Conservation (phyloP, 352 stramenopile species). For the Aphanomyces invadans region DNA sequence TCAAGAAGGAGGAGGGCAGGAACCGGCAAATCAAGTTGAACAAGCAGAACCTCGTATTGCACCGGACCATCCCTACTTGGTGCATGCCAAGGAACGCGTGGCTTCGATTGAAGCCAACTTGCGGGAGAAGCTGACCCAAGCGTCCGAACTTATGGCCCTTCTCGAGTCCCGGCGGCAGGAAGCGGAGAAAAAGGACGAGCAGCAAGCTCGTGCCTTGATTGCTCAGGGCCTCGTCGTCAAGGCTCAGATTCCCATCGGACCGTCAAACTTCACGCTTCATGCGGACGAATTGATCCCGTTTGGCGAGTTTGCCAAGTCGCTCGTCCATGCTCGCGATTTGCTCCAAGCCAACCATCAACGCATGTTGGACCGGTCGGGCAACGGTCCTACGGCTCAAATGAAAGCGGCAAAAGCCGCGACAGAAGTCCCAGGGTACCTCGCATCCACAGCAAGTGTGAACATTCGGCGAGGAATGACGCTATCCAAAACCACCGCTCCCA, state of each 20-base stretch:
- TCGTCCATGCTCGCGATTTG: conserved; percentile 54
- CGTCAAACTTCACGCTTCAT: conserved; percentile 46
- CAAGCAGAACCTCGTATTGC: background rate
- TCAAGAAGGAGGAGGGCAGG: background rate
- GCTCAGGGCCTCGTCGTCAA: conserved; percentile 55
- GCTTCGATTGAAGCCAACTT: conserved; percentile 22
- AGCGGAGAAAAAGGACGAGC: conserved; percentile 37
- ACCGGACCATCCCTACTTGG: conserved; percentile 17
- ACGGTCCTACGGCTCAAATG: conserved; percentile 24
- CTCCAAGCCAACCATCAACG: conserved; percentile 43
- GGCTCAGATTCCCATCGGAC: conserved; percentile 62
- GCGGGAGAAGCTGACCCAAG: conserved; percentile 33
- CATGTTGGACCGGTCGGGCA: conserved; percentile 43
- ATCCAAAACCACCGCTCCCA: background rate
- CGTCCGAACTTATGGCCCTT: conserved; percentile 36
- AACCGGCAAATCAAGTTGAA: background rate
- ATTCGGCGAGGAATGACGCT: conserved; percentile 50
- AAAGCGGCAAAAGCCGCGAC: conserved; percentile 27
- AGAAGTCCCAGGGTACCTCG: conserved; percentile 40
- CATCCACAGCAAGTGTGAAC: conserved; percentile 37
- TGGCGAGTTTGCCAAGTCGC: conserved; percentile 34
- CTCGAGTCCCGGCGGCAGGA: conserved; percentile 42
- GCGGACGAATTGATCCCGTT: conserved; percentile 38
- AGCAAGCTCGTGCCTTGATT: conserved; percentile 39
- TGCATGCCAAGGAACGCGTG: conserved; percentile 6